Evolutionary conservation across 2,329 filamentous ascomycete species (phyloP).

Genomic region (Curvularia lunata): DNA sequence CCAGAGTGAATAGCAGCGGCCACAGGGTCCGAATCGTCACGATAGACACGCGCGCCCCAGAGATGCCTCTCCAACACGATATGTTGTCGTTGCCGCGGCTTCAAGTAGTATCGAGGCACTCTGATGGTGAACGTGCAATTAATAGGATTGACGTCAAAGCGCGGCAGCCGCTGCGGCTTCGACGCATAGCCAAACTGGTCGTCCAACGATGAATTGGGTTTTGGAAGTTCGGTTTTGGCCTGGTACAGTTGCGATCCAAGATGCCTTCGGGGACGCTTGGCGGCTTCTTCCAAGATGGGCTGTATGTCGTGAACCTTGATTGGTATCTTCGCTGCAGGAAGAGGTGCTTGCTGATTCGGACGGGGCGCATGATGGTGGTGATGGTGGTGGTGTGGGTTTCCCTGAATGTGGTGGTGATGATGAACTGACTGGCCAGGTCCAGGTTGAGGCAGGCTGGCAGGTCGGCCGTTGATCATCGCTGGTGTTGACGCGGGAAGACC

Average conservation of each 20-base stretch:
- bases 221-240: slow-evolving; percentile 63
- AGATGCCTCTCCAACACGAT: slow-evolving; percentile 81
- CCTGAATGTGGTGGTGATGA: slow-evolving; percentile 51
- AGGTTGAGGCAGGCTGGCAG: slow-evolving; percentile 40
- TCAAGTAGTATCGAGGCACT: slow-evolving; percentile 79
- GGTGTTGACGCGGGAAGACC: slow-evolving; percentile 32
- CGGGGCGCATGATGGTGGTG: slow-evolving; percentile 43
- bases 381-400: slow-evolving; percentile 44
- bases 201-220: slow-evolving; percentile 51
- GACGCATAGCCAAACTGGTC: slow-evolving; percentile 64
- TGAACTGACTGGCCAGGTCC: slow-evolving; percentile 38
- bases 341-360: slow-evolving; percentile 28
- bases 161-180: slow-evolving; percentile 74
- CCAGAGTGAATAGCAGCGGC: slow-evolving; percentile 92
- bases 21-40: slow-evolving; percentile 92
- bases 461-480: slow-evolving; percentile 31
- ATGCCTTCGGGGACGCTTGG: slow-evolving; percentile 74
- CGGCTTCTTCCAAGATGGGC: slow-evolving; percentile 72
- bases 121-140: slow-evolving; percentile 92
- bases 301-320: slow-evolving; percentile 63
- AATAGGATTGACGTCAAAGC: slow-evolving; percentile 72
- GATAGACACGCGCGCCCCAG: slow-evolving; percentile 95
- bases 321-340: slow-evolving; percentile 62
- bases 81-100: slow-evolving; percentile 73
- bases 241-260: slow-evolving; percentile 86